Base-by-base conservation (phyloP, 2,329 filamentous ascomycete genomes). In the Diaporthe sp. region DNA sequence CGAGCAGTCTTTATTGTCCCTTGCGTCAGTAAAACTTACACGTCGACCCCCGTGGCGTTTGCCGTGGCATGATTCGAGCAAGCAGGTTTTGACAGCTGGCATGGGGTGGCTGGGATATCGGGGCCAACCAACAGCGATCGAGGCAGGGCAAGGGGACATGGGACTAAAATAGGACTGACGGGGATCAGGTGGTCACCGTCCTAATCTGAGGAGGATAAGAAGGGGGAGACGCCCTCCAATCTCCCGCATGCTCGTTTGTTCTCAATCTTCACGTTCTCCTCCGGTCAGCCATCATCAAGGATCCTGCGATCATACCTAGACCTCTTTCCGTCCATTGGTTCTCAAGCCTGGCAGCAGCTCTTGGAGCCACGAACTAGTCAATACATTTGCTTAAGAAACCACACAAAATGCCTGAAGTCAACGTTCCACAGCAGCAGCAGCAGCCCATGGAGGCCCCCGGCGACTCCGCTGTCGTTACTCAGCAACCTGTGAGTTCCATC, bases 361-460 rank as follows among this genome's bases (percentile, higher is more conserved):
- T 13, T 28, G 13, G 25, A 25, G 8, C 12, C 13, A 28, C 13
- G 1, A 5, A 39, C 17, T 34, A 19, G 4, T 8, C 5, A 4
- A 59, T 4, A 25, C 34, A n/a, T 31, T 28, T 19, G 2, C 31
- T 7, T 25, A 49, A 8, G 3, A 44, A 9, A 49, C 42, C 61
- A 25, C 17, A 19, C 71, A 68, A 67, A 25, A 73, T 73, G 72
- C 72, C 72, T 4, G 72, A 73, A 25, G 46, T 68, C 72, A 73
- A 49, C 59, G 39, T n/a, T 7, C 46, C 51, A 10, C 34, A 62
- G 34, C 72, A 73, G 59, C 72, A 73, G 42, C 72, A 73, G 42
- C 72, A 73, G 72, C 72, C 72, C 10, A 73, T 73, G 72, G 72
- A 73, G 72, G 37, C 62, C 34, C 37, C 72, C 34, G 12, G 37